Percentiles rank a stretch among this genome's conserved stretches.
Evolutionary conservation across 83 land plant genomes (phyloP).

Genomic region (Picea abies): DNA sequence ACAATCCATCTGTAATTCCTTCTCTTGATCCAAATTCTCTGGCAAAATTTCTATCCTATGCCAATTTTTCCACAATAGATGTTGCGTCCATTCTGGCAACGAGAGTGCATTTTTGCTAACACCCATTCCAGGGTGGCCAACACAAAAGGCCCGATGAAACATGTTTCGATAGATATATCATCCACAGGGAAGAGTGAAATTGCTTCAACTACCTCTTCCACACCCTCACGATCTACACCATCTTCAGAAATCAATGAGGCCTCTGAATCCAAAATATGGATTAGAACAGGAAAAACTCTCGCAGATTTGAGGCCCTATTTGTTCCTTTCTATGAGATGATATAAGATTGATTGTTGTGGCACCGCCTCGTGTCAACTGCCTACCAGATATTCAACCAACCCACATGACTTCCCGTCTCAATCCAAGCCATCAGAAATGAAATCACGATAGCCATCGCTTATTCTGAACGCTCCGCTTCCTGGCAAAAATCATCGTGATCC

Average conservation of each 20-base stretch:
- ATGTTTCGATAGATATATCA: neutral
- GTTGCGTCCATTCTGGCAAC: too few relatives aligned
- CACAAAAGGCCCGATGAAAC: neutral
- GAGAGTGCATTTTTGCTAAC: neutral
- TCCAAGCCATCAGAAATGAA: too few relatives aligned
- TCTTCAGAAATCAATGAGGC: neutral
- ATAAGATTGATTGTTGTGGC: too few relatives aligned
- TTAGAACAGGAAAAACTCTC: neutral
- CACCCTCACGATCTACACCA: constrained; percentile 7
- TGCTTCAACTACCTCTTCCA: constrained; percentile 24
- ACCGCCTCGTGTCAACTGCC: too few relatives aligned
- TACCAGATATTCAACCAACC: too few relatives aligned
- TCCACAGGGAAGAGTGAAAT: neutral
- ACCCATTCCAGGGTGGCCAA: constrained; percentile 1
- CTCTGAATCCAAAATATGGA: neutral
- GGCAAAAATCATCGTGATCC: neutral
- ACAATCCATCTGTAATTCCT: too few relatives aligned
- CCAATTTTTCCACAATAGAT: too few relatives aligned
- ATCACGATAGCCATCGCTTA: too few relatives aligned
- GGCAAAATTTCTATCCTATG: too few relatives aligned
- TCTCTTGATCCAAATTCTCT: too few relatives aligned
- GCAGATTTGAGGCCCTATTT: neutral
- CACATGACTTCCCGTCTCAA: too few relatives aligned
- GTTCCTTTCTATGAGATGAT: neutral
- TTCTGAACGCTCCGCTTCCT: too few relatives aligned